Percentiles rank a stretch among this genome's conserved stretches.
phyloP scores from a whole-genome alignment of 345 rosid species.

The Brassica incana region DNA sequence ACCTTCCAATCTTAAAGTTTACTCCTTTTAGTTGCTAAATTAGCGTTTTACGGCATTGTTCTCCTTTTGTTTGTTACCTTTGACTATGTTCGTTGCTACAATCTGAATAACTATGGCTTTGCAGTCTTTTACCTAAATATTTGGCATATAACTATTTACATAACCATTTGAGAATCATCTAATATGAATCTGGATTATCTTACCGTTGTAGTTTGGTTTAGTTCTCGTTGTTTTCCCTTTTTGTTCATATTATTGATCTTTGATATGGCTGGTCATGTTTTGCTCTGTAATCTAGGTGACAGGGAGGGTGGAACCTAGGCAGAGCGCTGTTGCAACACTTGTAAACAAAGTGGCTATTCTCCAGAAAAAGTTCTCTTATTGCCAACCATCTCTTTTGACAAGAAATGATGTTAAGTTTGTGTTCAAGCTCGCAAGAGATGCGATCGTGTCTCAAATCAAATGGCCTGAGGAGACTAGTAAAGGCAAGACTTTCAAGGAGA shows the following conservation, averaged over 20 bases:
- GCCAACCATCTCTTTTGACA: slow-evolving; percentile 43
- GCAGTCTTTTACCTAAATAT: neutral
- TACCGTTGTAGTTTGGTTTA: neutral
- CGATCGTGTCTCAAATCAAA: slow-evolving; percentile 64
- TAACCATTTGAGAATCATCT: neutral
- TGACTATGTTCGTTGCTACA: neutral
- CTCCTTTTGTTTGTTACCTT: neutral
- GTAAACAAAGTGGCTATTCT: slow-evolving; percentile 52
- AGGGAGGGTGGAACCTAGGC: slow-evolving; percentile 45
- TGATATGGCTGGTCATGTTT: slow-evolving; percentile 16
- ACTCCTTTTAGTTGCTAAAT: slow-evolving; percentile 17
- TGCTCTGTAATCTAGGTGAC: slow-evolving; percentile 46
- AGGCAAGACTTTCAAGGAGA: slow-evolving; percentile 54
- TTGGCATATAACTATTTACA: neutral
- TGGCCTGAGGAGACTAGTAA: slow-evolving; percentile 48
- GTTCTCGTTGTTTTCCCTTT: neutral
- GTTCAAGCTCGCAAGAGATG: slow-evolving; percentile 71
- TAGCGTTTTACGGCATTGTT: neutral
- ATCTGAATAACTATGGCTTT: neutral
- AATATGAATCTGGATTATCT: neutral
- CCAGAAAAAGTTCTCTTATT: slow-evolving; percentile 44
- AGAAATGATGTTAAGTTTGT: slow-evolving; percentile 52
- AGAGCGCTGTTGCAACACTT: slow-evolving; percentile 45
- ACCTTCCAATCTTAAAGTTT: neutral
- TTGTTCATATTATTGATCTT: neutral